These are phyloP conservation scores for Trichopus zeylanicus DNA, from an alignment of 116 monocot species.

Conservation along the genomic window DNA sequence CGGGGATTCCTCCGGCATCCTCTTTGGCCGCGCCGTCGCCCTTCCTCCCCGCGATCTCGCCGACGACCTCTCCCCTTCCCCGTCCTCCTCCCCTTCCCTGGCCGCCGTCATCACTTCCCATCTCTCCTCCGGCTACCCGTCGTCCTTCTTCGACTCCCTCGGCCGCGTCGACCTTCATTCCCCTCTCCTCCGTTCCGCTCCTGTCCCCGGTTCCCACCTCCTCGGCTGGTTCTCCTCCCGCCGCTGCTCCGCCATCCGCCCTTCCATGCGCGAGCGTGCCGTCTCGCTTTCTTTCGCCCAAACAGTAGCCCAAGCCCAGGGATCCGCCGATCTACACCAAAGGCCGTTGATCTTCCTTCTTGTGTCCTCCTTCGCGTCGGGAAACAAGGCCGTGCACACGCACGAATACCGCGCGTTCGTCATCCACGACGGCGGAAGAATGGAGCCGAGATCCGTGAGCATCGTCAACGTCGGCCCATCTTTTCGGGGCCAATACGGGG, in stretches of 20 bases:
- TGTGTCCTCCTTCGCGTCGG: constrained; percentile 32
- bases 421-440: constrained; percentile 8
- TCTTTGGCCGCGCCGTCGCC: constrained; percentile 43
- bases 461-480: constrained; percentile 73
- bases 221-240: constrained; percentile 71
- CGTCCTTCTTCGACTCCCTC: constrained; percentile 43
- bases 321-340: not conserved
- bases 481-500: constrained; percentile 56
- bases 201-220: constrained; percentile 11
- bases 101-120: constrained; percentile 27
- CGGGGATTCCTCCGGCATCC: constrained; percentile 57
- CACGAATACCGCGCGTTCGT: constrained; percentile 68
- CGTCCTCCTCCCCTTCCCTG: constrained; percentile 8
- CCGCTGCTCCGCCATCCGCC: constrained; percentile 49
- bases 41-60: constrained; percentile 34
- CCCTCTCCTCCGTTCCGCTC: constrained; percentile 5
- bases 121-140: constrained; percentile 27
- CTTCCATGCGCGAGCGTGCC: constrained; percentile 73
- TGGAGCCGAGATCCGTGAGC: constrained; percentile 42
- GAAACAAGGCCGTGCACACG: constrained; percentile 57
- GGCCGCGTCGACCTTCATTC: constrained; percentile 26
- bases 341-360: constrained; percentile 45
- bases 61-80: constrained; percentile 25
- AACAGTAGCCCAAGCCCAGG: constrained; percentile 19
- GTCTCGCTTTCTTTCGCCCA: constrained; percentile 47